These are phyloP conservation scores for Penicilliopsis zonata DNA, from an alignment of 495 filamentous ascomycete species.

Conservation along the genomic window DNA sequence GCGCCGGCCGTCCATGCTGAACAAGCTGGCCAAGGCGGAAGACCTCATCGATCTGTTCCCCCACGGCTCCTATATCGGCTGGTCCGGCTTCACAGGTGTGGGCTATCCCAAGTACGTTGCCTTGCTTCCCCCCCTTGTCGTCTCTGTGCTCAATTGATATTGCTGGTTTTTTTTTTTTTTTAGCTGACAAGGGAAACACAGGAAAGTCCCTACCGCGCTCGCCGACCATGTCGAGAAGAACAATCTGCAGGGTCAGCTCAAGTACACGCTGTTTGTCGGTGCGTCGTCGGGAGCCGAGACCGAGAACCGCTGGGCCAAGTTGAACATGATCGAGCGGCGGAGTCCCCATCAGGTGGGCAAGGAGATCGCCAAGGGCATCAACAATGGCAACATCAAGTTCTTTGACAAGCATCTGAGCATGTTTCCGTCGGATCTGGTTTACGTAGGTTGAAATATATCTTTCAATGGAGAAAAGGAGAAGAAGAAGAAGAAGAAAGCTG, in stretches of 20 bases:
- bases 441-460: conserved; percentile 36
- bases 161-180: conserved; percentile 1
- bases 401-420: conserved; percentile 88
- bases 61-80: conserved; percentile 72
- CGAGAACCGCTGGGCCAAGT: conserved; percentile 74
- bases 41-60: conserved; percentile 74
- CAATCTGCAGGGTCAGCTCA: conserved; percentile 67
- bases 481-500: conserved; percentile 6
- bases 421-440: conserved; percentile 83
- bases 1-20: conserved; percentile 62
- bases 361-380: conserved; percentile 83
- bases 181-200: no score
- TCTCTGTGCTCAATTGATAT: conserved; percentile 2
- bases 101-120: conserved; percentile 72
- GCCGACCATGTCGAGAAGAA: conserved; percentile 89
- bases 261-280: conserved; percentile 80
- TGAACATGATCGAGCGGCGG: conserved; percentile 84
- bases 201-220: conserved; percentile 72
- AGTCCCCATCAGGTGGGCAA: conserved; percentile 87
- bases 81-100: conserved; percentile 86
- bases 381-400: conserved; percentile 79
- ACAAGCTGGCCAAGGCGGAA: conserved; percentile 66
- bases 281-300: conserved; percentile 84
- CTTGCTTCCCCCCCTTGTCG: background rate
- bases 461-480: conserved; percentile 1